A percentile compares a stretch with the other conserved stretches of the same genome.
These are phyloP conservation scores for Trichoderma atroviride DNA, from an alignment of 2,329 filamentous ascomycete genomes.

Conservation along the genomic window DNA sequence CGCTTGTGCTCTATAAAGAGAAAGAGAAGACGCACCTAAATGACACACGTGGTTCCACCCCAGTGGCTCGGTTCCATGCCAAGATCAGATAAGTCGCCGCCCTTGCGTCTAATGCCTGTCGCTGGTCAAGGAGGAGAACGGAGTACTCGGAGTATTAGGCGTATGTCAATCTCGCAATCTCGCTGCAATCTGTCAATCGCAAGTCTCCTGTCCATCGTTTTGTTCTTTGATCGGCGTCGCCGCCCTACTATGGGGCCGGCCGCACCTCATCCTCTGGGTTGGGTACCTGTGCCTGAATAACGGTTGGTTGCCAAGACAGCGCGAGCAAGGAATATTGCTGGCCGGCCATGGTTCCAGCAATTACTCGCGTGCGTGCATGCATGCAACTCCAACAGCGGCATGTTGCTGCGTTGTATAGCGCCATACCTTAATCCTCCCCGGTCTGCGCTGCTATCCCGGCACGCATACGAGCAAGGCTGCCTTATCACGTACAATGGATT, in stretches of 20 bases:
- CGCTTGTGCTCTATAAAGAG: neutral
- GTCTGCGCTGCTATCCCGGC: neutral
- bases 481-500: neutral
- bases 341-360: neutral
- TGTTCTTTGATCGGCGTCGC: neutral
- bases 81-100: slow-evolving; percentile 21
- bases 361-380: neutral
- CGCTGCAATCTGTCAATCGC: neutral
- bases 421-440: neutral
- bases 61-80: slow-evolving; percentile 7
- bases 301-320: neutral
- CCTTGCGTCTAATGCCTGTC: slow-evolving; percentile 4
- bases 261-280: neutral
- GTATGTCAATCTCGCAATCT: neutral
- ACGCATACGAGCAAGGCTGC: neutral
- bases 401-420: neutral
- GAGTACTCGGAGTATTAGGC: neutral
- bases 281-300: neutral
- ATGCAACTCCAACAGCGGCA: neutral
- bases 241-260: neutral
- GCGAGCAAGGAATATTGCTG: neutral
- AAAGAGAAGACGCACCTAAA: neutral
- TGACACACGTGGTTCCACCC: slow-evolving; percentile 8
- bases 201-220: neutral
- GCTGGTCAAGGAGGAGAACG: neutral